Evolutionary conservation across 73 alveolate genomes (phyloP), one percentile per base, ranked within the genome.

Genomic region (Tetrahymena malaccensis): DNA sequence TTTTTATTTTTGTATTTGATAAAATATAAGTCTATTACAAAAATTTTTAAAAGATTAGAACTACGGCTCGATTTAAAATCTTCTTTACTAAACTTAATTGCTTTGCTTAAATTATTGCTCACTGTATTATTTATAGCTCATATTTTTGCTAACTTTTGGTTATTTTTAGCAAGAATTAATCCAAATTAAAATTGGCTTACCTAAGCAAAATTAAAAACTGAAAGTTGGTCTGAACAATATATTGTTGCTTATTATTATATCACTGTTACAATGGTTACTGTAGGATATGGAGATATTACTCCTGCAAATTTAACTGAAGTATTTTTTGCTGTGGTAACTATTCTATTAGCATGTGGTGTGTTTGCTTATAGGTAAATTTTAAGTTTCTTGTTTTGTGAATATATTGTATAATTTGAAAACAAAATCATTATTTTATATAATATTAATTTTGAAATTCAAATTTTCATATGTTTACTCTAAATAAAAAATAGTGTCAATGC

Each of bases 251-350:
- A 96, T 19, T 98, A 97, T 94, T 98, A 96, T 95, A 97, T 98
- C 1, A 94, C 97, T 58, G 83, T 97, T n/a, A 98, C 99, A 17
- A 98, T 98, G 98, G 96, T 98, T 21, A 96, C 98, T 3, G 97
- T 98, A 13, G 99, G 99, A 0, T 98, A 98, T 96, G 99, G 99
- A 84, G 99, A 98, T 93, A 97, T 98, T 33, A 93, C 35, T 85
- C 99, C 99, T 16, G 95, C 94, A 16, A 96, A 98, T 17, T 55
- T 43, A 10, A 58, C 93, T 34, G 99, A 98, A 85, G 96, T 93
- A 37, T 57, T 96, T 22, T 98, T 85, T 85, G 98, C 96, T 40
- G 97, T 97, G 93, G 85, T 94, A 0, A 95, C 97, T 35, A 97
- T 98, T 97, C 94, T 94, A 31, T 93, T 96, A 34, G 98, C 99